Percentiles rank a stretch among this genome's conserved stretches.
These are phyloP conservation scores for Roridomyces roridus DNA, from an alignment of 768 basidiomycete species.

Conservation along the genomic window DNA sequence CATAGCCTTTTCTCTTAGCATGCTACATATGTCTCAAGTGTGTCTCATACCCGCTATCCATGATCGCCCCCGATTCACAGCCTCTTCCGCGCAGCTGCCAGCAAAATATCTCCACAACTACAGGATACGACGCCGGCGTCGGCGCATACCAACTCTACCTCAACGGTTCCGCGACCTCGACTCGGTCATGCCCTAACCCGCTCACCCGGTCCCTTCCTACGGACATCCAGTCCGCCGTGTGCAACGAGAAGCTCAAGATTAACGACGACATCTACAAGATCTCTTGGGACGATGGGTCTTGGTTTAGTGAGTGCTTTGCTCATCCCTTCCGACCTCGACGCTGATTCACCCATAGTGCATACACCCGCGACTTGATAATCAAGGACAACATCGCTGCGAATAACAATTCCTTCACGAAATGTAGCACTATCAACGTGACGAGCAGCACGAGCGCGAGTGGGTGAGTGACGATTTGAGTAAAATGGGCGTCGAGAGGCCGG, in stretches of 20 bases:
- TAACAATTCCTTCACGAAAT: conserved; percentile 28
- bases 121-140: conserved; percentile 9
- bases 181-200: neutral
- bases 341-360: conserved; percentile 2
- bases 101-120: conserved; percentile 18
- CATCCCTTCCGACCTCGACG: neutral
- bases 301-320: conserved; percentile 26
- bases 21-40: conserved; percentile 34
- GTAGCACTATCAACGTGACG: conserved; percentile 19
- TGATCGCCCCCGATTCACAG: no score
- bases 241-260: conserved; percentile 28
- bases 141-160: conserved; percentile 28
- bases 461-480: neutral
- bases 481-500: no score
- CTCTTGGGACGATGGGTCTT: conserved; percentile 20
- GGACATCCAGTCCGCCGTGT: conserved; percentile 27
- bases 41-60: neutral
- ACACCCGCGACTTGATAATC: conserved; percentile 19
- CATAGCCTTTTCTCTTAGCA: conserved; percentile 27
- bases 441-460: neutral
- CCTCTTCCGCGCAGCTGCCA: conserved; percentile 22
- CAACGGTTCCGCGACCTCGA: neutral
- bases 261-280: conserved; percentile 20
- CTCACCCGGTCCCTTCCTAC: conserved; percentile 9
- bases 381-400: conserved; percentile 22